Percentiles rank a stretch among this genome's conserved stretches.
Conservation (phyloP, 192 early-diverging fungal genomes). For the Podila minutissima region DNA sequence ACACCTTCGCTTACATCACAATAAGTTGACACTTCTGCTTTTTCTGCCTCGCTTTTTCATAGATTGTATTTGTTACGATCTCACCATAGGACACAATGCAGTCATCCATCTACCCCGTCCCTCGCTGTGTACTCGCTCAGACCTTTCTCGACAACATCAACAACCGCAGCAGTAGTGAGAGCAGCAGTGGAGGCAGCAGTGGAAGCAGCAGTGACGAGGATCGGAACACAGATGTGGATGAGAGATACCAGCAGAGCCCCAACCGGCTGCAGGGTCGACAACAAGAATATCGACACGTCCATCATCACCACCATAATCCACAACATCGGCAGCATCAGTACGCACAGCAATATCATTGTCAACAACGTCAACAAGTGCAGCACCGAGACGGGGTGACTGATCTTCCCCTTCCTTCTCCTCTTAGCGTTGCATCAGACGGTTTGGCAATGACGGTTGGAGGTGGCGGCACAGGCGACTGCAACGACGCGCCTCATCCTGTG, state of each 20-base stretch:
- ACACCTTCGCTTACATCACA: no score
- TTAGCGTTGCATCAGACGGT: not conserved
- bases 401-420: no score
- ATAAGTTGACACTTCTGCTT: no score
- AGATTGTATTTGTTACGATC: not conserved
- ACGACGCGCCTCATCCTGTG: not conserved
- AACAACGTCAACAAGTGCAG: not conserved
- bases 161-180: not conserved
- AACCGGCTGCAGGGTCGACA: not conserved
- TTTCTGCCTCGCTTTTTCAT: no score
- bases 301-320: slow-evolving; percentile 2
- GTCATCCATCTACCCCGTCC: slow-evolving; percentile 11
- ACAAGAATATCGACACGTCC: not conserved
- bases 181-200: not conserved
- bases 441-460: slow-evolving; percentile 1
- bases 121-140: slow-evolving; percentile 23
- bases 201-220: not conserved
- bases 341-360: not conserved
- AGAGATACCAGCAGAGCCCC: slow-evolving; percentile 21
- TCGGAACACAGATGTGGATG: slow-evolving; percentile 26
- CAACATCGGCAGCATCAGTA: not conserved
- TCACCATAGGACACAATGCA: slow-evolving; percentile 12
- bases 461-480: not conserved
- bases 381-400: slow-evolving; percentile 4
- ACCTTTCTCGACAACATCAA: slow-evolving; percentile 21